These are phyloP conservation scores for Inosperma sp. DNA, from an alignment of 768 basidiomycete genomes.

Conservation along the genomic window DNA sequence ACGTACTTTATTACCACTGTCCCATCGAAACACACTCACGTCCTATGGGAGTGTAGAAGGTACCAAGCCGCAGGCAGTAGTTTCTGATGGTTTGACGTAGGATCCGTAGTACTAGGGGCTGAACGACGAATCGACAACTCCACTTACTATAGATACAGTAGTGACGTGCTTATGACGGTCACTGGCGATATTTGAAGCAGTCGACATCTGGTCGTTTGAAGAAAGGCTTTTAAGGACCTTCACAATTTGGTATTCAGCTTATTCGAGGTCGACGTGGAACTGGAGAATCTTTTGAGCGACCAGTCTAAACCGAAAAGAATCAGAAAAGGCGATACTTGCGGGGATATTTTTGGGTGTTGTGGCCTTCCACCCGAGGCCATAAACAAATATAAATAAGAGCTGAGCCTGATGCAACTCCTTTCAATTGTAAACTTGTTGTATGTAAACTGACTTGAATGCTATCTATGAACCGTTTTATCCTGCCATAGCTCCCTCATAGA, in stretches of 20 bases:
- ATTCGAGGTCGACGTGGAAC: background rate
- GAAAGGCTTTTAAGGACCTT: background rate
- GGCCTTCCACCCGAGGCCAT: too few relatives aligned
- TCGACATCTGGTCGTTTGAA: background rate
- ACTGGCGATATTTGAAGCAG: too few relatives aligned
- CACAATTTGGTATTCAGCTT: background rate
- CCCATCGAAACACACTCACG: constrained; percentile 54
- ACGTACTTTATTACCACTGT: constrained; percentile 50
- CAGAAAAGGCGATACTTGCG: too few relatives aligned
- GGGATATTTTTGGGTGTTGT: too few relatives aligned
- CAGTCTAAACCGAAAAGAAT: background rate
- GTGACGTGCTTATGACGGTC: background rate
- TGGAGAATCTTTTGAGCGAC: background rate
- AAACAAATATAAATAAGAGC: too few relatives aligned
- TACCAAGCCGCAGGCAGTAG: constrained; percentile 19
- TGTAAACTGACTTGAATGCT: too few relatives aligned
- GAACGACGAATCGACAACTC: background rate
- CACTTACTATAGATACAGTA: background rate
- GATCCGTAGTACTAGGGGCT: background rate
- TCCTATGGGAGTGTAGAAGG: constrained; percentile 37
- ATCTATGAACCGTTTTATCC: too few relatives aligned
- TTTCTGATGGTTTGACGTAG: constrained; percentile 1
- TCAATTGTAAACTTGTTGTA: too few relatives aligned
- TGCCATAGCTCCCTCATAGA: too few relatives aligned
- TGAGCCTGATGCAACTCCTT: too few relatives aligned